Evolutionary conservation across 495 filamentous ascomycete species (phyloP), one percentile per base, ranked within the genome.

Genomic region (Neurospora cerealis): DNA sequence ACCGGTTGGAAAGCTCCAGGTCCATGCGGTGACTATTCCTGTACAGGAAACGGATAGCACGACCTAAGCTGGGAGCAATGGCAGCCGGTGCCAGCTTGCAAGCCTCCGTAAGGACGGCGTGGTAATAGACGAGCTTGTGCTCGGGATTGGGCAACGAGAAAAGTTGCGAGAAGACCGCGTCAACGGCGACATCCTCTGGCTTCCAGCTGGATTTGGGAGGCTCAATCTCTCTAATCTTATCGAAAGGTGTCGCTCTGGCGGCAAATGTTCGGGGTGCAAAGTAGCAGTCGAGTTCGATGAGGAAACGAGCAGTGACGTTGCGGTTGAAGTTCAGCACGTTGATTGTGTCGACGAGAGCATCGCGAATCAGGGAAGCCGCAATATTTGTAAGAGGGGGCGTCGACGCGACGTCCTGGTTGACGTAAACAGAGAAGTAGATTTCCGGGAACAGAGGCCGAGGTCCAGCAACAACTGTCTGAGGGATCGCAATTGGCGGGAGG

Each of bases 71-170:
- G 0, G 96, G 96, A n/a, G 96, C 96, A 72, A 99, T 96, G 11
- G 96, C 96, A 10, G 93, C 94, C 0, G 96, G 95, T 1, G 93
- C 94, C 78, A 98, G 91, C 83, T 97, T 98, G 84, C 96, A 98
- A 72, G 92, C 88, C 83, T 98, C 95, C 0, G 95, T 98, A 40
- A 99, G 88, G 7, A 98, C 89, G 3, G 94, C 90, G 79, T 99
- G 96, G 81, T 97, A 98, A 78, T 97, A 99, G 11, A 98, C 93
- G 4, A 98, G 85, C 81, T 97, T 97, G 83, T 98, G 96, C 81
- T 96, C 93, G 1, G 96, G 90, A 17, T 87, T 87, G 15, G 96
- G 96, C 39, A 99, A 87, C 77, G 92, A 91, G 79, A 96, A 94
- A 19, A 99, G 83, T 82, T 97, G 95, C 1, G 94, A 96, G 81